Evolutionary conservation across 108 stramenopile genomes (phyloP), one percentile per base, ranked within the genome.

Genomic region (Stephanodiscus minutulus): DNA sequence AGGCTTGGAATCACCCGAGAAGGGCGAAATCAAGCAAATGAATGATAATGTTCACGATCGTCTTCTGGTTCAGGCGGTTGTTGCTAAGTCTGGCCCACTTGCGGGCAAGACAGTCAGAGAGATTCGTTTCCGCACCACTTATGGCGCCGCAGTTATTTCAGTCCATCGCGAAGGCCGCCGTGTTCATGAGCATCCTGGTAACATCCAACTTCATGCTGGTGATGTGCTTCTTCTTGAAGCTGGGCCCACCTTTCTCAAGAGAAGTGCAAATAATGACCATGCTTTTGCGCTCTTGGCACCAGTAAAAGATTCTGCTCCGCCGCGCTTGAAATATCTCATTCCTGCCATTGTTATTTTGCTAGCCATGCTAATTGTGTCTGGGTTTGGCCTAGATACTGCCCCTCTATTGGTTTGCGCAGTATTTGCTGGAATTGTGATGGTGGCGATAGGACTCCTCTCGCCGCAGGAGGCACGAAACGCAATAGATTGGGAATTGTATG

Each of bases 91-190:
- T 59, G 87, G 88, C 0, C 89, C 89, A 17, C 68, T 95, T 43
- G 89, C 88, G 20, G 91, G 91, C 17, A 87, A 89, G 61, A 91
- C 90, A 18, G 87, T 88, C 10, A 83, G 81, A 46, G 87, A 91
- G 54, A 61, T 86, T 25, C 77, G 71, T 15, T 95, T 95, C 68
- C 81, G 91, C 52, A 89, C 87, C 12, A 76, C 73, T 37, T 94
- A 87, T 63, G 93, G 90, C 66, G 90, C 90, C 24, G 93, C 91
- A 35, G 93, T 95, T 11, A 95, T 95, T 71, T 86, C 93, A 15
- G 89, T 95, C 22, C 93, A 95, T 61, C 81, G 93, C 11, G 89
- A 91, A 18, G 90, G 91, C 10, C 73, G 74, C 39, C 77, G 90
- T 35, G 74, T 95, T 41, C 90, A 92, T 41, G 89, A 95, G 10